Evolutionary conservation across 2,329 filamentous ascomycete genomes (phyloP), one percentile per base, ranked within the genome.

Genomic region (Helminthosporium solani): DNA sequence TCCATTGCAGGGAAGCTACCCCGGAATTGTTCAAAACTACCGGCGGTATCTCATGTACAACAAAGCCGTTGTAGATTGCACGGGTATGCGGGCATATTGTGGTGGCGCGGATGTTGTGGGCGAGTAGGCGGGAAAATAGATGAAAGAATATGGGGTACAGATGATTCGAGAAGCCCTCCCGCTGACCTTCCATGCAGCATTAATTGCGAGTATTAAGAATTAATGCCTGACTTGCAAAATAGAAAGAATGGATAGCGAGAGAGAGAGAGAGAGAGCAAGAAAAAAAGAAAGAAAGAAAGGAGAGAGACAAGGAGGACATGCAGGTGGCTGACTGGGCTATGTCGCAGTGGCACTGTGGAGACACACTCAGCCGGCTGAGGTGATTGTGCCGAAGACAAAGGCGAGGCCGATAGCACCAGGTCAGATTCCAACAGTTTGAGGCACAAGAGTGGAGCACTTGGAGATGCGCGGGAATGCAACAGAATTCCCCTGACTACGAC

Each of bases 21-120:
- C 64, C 59, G 61, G 62, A 57, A 54, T 55, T 50, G 49, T 50
- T 56, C 60, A 62, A 56, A 66, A 61, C 49, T 64, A 57, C 62
- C 63, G 61, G 64, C 52, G 55, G 53, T 57, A 54, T 43, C 9
- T 25, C 23, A 25, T 25, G 43, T 58, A 49, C 52, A 35, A 45
- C 47, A 38, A 36, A 51, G 60, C n/a, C n/a, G n/a, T n/a, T n/a
- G n/a, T n/a, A 66, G 50, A 68, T 67, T 60, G 54, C 53, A 45
- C 23, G 40, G 47, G 36, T 47, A 60, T 63, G 63, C 58, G 63
- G 63, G 63, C 63, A 58, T 53, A 61, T 61, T 56, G 38, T 51
- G 42, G 50, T 48, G 44, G 43, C 42, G 50, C 51, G 51, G 53
- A 33, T 56, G 47, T 51, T 46, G 40, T 50, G 30, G 40, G 20